Conservation (phyloP, 768 basidiomycete species). For the Suillus placidus region DNA sequence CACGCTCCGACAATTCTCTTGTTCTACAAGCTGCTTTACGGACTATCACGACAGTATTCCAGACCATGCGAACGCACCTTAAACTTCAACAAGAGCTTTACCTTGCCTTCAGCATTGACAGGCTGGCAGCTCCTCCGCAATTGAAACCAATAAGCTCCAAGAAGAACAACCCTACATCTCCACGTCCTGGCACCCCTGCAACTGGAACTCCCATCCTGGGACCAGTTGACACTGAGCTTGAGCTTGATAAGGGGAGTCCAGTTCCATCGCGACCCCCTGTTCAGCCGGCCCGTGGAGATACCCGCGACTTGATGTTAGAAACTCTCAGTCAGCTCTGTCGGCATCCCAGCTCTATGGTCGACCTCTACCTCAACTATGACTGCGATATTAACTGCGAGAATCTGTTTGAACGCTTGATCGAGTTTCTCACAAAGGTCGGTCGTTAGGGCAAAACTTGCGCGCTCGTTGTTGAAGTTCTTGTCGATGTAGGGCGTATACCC, state of each 20-base stretch:
- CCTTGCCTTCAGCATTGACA: constrained; percentile 90
- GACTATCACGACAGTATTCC: constrained; percentile 84
- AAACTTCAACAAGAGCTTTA: constrained; percentile 97
- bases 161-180: constrained; percentile 45
- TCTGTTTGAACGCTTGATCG: constrained; percentile 85
- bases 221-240: constrained; percentile 40
- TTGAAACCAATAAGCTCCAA: constrained; percentile 33
- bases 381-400: constrained; percentile 98
- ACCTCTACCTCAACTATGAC: constrained; percentile 95
- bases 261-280: constrained; percentile 61
- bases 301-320: constrained; percentile 88
- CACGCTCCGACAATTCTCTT: constrained; percentile 82
- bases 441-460: neutral
- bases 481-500: constrained; percentile 76
- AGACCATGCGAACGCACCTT: constrained; percentile 81
- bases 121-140: constrained; percentile 65
- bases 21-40: constrained; percentile 83
- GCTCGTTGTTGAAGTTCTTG: constrained; percentile 13
- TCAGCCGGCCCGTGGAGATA: constrained; percentile 83
- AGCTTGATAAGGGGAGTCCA: constrained; percentile 50
- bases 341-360: constrained; percentile 91
- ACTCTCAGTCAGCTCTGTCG: constrained; percentile 80
- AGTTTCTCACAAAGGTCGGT: constrained; percentile 83
- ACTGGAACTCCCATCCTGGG: constrained; percentile 46
- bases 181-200: constrained; percentile 54